Conservation (phyloP, 73 alveolate genomes). For the Tetrahymena thermophila region DNA sequence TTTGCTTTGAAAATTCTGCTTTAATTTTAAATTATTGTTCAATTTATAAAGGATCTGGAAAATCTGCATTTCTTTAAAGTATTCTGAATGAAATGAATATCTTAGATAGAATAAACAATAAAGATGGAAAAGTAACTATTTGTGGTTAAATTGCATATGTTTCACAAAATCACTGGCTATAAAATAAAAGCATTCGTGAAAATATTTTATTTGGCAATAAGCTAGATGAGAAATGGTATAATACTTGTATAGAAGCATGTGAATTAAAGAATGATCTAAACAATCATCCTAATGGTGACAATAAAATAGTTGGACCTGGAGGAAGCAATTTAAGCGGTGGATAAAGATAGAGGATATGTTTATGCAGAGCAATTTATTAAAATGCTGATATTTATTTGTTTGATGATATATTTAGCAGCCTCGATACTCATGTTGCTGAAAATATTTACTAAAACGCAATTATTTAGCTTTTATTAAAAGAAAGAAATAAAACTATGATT, state of each 20-base stretch:
- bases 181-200: constrained; percentile 73
- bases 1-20: neutral
- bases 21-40: neutral
- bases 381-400: constrained; percentile 68
- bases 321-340: constrained; percentile 86
- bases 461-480: constrained; percentile 45
- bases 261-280: constrained; percentile 67
- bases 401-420: constrained; percentile 79
- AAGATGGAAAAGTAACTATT: constrained; percentile 42
- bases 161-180: constrained; percentile 75
- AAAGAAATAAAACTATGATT: constrained; percentile 49
- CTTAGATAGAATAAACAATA: neutral
- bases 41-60: constrained; percentile 26
- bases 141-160: constrained; percentile 65
- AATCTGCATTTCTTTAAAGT: constrained; percentile 25
- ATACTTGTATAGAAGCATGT: constrained; percentile 57
- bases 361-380: constrained; percentile 75
- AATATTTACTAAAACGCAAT: constrained; percentile 35
- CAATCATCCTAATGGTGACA: constrained; percentile 60
- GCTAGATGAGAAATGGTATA: constrained; percentile 64
- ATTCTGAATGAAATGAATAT: constrained; percentile 39
- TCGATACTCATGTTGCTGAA: constrained; percentile 37
- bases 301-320: constrained; percentile 70
- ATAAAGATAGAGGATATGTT: constrained; percentile 70
- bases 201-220: constrained; percentile 71